phyloP scores from a whole-genome alignment of 768 basidiomycete species.

The Termitomyces sp. region DNA sequence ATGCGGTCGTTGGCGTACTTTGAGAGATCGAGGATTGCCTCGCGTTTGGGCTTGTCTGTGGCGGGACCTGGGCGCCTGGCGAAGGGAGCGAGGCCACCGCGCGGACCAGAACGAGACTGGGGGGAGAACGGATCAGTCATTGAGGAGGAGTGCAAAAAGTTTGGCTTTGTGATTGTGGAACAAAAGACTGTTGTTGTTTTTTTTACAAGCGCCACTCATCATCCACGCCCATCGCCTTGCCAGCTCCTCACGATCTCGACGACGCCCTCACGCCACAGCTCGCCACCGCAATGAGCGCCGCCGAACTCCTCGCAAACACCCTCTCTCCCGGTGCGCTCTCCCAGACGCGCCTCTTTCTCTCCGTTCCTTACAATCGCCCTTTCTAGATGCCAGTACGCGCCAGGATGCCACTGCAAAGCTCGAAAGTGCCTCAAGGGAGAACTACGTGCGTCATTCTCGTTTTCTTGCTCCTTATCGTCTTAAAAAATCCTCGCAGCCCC shows the following conservation, averaged over 20 bases:
- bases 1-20: constrained; percentile 93
- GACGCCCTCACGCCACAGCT: constrained; percentile 1
- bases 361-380: constrained; percentile 18
- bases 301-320: constrained; percentile 87
- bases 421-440: constrained; percentile 80
- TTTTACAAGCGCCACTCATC: constrained; percentile 9
- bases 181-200: constrained; percentile 11
- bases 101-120: constrained; percentile 49
- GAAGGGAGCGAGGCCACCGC: constrained; percentile 38
- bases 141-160: background rate
- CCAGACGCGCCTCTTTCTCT: constrained; percentile 27
- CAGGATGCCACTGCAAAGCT: constrained; percentile 89
- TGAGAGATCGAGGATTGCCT: constrained; percentile 92
- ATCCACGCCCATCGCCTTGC: background rate
- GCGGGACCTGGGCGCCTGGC: constrained; percentile 45
- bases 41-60: constrained; percentile 80
- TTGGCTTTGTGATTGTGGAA: constrained; percentile 12
- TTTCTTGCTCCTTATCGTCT: constrained; percentile 17
- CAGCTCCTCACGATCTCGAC: constrained; percentile 14
- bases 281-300: constrained; percentile 75
- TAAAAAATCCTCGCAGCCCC: constrained; percentile 55
- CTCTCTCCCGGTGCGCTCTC: constrained; percentile 77
- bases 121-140: constrained; percentile 61
- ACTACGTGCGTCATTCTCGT: constrained; percentile 67
- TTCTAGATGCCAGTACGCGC: constrained; percentile 82